These are phyloP conservation scores for Diplodia scrobiculata DNA, from an alignment of 2,329 filamentous ascomycete species.

Conservation along the genomic window DNA sequence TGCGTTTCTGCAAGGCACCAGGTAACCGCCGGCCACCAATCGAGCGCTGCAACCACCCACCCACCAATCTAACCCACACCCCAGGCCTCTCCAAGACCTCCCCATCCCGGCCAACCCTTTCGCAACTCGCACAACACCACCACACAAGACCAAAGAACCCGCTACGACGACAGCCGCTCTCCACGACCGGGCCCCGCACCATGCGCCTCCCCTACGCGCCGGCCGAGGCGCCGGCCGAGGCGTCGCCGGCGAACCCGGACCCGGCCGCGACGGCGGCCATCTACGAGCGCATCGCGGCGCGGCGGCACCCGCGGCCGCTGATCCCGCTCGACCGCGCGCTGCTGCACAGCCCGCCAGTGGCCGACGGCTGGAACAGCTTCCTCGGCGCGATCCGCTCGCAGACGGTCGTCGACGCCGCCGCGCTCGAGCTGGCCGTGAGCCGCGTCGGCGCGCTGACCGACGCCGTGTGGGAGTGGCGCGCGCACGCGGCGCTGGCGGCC, in stretches of 20 bases:
- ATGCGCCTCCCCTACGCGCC: conserved; percentile 61
- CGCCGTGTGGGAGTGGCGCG: conserved; percentile 83
- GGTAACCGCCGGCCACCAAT: neutral
- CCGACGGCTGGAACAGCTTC: conserved; percentile 62
- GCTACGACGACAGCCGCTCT: neutral
- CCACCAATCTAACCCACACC: neutral
- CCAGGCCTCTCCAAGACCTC: neutral
- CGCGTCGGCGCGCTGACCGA: conserved; percentile 77
- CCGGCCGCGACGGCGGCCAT: conserved; percentile 51
- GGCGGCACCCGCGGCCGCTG: conserved; percentile 54
- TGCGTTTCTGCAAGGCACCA: conserved; percentile 3
- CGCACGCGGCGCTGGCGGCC: conserved; percentile 64
- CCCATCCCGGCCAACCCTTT: neutral
- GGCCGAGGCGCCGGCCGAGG: conserved; percentile 50
- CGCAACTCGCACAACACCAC: neutral
- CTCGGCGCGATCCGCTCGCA: conserved; percentile 58
- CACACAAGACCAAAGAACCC: no score
- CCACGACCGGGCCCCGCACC: conserved; percentile 30
- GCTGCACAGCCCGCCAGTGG: conserved; percentile 58
- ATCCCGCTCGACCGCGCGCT: conserved; percentile 59
- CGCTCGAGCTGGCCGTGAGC: conserved; percentile 80
- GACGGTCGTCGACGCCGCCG: conserved; percentile 52
- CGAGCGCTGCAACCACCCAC: neutral
- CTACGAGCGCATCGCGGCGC: conserved; percentile 56
- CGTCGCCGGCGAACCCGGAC: conserved; percentile 36